A percentile compares a stretch with the other conserved stretches of the same genome.
These are phyloP conservation scores for Geranomyces variabilis DNA, from an alignment of 192 early-diverging fungal species.

Conservation along the genomic window DNA sequence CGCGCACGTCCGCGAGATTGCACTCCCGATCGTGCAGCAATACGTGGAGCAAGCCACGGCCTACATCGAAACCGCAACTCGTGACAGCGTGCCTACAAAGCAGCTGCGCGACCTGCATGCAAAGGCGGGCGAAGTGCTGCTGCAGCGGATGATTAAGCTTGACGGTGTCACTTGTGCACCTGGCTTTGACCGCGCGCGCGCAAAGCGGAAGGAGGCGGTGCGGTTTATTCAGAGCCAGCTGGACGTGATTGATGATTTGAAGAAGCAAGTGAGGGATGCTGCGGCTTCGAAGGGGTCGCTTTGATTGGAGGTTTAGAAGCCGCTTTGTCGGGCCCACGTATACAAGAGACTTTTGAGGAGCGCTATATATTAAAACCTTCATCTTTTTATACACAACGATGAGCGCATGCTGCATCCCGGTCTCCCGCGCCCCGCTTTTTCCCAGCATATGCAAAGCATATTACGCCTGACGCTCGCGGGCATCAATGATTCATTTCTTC, in stretches of 20 bases:
- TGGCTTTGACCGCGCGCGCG: slow-evolving; percentile 71
- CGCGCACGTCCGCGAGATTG: slow-evolving; percentile 35
- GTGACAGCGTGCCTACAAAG: slow-evolving; percentile 48
- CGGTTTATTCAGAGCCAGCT: slow-evolving; percentile 71
- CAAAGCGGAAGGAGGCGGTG: slow-evolving; percentile 75
- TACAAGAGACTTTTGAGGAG: no score
- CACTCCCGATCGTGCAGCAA: slow-evolving; percentile 48
- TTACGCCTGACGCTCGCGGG: no score
- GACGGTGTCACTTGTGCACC: slow-evolving; percentile 73
- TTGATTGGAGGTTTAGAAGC: no score
- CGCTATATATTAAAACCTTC: no score
- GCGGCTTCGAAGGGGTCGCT: background rate
- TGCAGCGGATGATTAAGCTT: slow-evolving; percentile 77
- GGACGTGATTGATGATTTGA: slow-evolving; percentile 75
- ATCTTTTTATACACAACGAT: no score
- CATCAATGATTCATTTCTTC: no score
- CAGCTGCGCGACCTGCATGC: slow-evolving; percentile 68
- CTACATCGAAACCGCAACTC: slow-evolving; percentile 36
- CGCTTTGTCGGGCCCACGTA: no score
- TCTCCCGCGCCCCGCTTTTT: no score
- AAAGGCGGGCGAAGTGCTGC: slow-evolving; percentile 70
- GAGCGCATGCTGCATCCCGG: no score
- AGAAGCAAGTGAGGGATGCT: slow-evolving; percentile 54
- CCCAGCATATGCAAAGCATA: no score
- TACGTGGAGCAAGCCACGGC: slow-evolving; percentile 37